Evolutionary conservation across 2,329 filamentous ascomycete species (phyloP).

Genomic region (Xylaria sp.): DNA sequence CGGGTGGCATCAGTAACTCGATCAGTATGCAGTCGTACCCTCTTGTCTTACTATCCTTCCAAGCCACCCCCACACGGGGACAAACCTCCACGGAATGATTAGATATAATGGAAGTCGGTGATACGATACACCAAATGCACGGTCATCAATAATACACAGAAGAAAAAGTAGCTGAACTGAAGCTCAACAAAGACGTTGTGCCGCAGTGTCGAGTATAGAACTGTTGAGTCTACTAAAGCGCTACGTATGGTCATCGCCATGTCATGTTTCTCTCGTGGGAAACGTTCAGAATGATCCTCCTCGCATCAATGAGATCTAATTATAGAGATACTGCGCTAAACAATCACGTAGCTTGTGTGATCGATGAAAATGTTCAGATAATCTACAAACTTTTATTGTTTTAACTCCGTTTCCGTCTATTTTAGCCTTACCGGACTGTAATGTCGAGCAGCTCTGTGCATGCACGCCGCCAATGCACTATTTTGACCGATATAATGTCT

Average conservation of each 20-base stretch:
- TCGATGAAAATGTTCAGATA: background rate
- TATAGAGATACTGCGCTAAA: background rate
- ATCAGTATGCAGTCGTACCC: conserved; percentile 5
- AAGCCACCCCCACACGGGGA: too few species aligned
- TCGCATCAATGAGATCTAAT: background rate
- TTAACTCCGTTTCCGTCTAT: conserved; percentile 8
- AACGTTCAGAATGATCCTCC: background rate
- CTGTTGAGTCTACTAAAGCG: background rate
- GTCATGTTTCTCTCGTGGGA: background rate
- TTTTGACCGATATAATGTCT: conserved; percentile 2
- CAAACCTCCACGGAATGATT: background rate
- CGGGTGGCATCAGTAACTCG: conserved; percentile 24
- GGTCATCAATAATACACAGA: background rate
- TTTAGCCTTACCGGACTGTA: background rate
- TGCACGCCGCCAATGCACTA: conserved; percentile 9
- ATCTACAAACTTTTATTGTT: conserved; percentile 5
- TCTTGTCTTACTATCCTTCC: background rate
- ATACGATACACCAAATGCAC: background rate
- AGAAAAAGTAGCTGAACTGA: background rate
- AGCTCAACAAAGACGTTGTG: background rate
- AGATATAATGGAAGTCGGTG: background rate
- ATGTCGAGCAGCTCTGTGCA: conserved; percentile 13
- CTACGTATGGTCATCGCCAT: background rate
- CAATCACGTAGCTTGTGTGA: background rate
- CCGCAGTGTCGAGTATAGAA: background rate